Conservation (phyloP, 2,329 filamentous ascomycete genomes). For the Aspergillus puulaauensis region DNA sequence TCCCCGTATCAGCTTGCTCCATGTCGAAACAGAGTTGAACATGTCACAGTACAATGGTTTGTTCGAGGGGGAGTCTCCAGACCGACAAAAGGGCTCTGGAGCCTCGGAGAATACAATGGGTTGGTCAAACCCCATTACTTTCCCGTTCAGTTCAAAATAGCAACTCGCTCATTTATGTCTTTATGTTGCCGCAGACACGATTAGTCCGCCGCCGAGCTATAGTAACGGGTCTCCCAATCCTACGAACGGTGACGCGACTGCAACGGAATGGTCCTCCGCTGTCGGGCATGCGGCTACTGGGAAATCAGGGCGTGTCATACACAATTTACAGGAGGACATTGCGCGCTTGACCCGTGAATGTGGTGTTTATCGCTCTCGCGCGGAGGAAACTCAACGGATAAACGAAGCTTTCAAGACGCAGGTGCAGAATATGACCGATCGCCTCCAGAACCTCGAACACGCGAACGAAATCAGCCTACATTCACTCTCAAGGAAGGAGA, state of each 20-base stretch:
- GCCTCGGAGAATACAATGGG: constrained; percentile 23
- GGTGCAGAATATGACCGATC: constrained; percentile 46
- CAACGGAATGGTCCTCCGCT: constrained; percentile 49
- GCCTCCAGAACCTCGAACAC: constrained; percentile 46
- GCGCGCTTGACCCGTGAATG: constrained; percentile 49
- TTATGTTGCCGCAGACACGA: constrained; percentile 16
- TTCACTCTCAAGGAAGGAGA: constrained; percentile 48
- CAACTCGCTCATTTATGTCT: background rate
- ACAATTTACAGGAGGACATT: constrained; percentile 51
- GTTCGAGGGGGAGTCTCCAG: constrained; percentile 30
- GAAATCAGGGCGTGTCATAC: constrained; percentile 52
- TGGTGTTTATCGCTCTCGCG: constrained; percentile 44
- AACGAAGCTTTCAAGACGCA: constrained; percentile 48
- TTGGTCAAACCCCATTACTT: constrained; percentile 14
- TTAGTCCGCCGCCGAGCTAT: constrained; percentile 22
- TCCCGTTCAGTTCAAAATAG: background rate
- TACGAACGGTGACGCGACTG: constrained; percentile 28
- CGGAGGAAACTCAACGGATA: constrained; percentile 48
- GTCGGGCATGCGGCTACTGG: constrained; percentile 51
- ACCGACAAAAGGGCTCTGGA: constrained; percentile 24
- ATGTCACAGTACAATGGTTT: constrained; percentile 44
- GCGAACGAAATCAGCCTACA: constrained; percentile 48
- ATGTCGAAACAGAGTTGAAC: constrained; percentile 44
- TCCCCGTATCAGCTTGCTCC: constrained; percentile 39
- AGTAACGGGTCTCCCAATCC: constrained; percentile 31